Base-by-base conservation (phyloP, 257 asterid species). In the Penstemon barbatus region DNA sequence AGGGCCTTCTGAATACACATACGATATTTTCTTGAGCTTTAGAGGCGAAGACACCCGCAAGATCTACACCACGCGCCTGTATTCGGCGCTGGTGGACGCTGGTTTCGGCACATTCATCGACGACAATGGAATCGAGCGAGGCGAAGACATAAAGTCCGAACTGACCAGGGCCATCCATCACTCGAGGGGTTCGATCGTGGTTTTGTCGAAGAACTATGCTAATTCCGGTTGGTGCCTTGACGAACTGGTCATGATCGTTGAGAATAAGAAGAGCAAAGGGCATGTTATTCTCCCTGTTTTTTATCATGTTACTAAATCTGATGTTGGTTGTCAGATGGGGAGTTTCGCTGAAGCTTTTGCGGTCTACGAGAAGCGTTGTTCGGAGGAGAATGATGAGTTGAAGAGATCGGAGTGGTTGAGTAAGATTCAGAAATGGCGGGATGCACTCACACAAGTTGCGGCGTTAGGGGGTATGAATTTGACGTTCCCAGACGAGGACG, bases 21-120 rank as follows among this genome's bases (percentile, higher is more conserved):
- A 53, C 41, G 76, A 71, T 12, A 56, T 71, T 5, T 71, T 71
- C 71, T 63, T 71, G 71, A 71, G 76, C 6, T 71, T 71, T 58
- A 63, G 76, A 3, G 75, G 75, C n/a, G 75, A 71, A 33, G 75
- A 63, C 10, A 63, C 70, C 18, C 75, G 75, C 7, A 54, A 37
- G 45, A 44, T 51, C 8, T 71, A 63, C 52, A 63, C 64, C 2
- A 69, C 53, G 40, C 70, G 63, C 59, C 76, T 71, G 13, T 71
- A 43, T 25, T 43, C 71, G 0, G 56, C 51, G 13, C 8, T 71
- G 9, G 15, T 4, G 5, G 71, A 71, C 0, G 64, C 56, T 5
- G 76, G 76, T 0, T 53, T 71, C 6, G 40, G 64, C 0, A 33
- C 60, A 9, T 71, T 63, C 41, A 58, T 53, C 3, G 76, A 71